Percentiles rank a stretch among this genome's conserved stretches.
phyloP scores from a whole-genome alignment of 352 stramenopile genomes.

The Aphanomyces euteiches region DNA sequence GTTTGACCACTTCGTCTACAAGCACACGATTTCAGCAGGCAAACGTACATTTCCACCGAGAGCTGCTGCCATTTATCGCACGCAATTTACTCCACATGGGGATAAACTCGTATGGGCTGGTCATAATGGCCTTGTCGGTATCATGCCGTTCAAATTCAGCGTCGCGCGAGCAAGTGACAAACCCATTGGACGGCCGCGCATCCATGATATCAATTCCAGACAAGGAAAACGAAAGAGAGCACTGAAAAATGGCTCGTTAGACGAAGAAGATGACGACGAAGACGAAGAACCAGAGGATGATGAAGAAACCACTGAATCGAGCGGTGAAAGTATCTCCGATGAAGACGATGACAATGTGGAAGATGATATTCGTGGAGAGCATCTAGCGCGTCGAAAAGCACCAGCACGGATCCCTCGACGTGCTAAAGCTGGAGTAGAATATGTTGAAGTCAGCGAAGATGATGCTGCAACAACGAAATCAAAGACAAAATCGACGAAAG shows the following conservation, averaged over 20 bases:
- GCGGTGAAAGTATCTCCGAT: no score
- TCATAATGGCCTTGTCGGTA: background rate
- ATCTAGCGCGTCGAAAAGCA: no score
- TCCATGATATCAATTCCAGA: background rate
- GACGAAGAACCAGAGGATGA: background rate
- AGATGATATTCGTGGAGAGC: no score
- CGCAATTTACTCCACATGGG: constrained; percentile 6
- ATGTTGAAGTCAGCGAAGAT: no score
- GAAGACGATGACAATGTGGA: no score
- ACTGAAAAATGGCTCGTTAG: background rate
- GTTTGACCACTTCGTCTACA: background rate
- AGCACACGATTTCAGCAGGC: background rate
- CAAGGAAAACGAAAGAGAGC: constrained; percentile 1
- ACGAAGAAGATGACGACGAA: background rate
- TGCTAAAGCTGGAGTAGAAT: no score
- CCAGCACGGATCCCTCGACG: no score
- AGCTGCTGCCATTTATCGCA: constrained; percentile 18
- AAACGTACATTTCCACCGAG: constrained; percentile 18
- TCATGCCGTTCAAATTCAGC: background rate
- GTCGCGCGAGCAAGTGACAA: background rate
- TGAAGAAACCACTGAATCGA: background rate
- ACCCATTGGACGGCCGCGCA: constrained; percentile 10
- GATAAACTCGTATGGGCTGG: background rate
- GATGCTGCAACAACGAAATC: no score
- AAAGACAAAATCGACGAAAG: no score